Conservation (phyloP, 2,329 filamentous ascomycete species). For the Aspergillus oerlinghausenensis region DNA sequence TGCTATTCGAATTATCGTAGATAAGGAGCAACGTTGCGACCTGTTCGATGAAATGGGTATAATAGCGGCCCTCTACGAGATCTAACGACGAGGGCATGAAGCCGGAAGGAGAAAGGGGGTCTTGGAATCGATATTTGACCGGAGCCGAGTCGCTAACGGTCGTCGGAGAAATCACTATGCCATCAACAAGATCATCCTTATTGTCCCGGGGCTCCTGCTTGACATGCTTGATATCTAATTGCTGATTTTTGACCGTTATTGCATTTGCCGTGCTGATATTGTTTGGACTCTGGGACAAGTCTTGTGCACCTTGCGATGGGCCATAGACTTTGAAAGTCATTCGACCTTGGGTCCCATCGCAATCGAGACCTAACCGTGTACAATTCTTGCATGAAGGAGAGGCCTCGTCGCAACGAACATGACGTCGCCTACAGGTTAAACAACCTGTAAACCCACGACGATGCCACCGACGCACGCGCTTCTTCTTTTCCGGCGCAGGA, state of each 20-base stretch:
- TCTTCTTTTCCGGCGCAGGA: slow-evolving; percentile 20
- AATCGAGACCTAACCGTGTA: slow-evolving; percentile 29
- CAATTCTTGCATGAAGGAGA: slow-evolving; percentile 37
- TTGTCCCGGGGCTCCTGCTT: slow-evolving; percentile 10
- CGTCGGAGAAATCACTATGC: slow-evolving; percentile 24
- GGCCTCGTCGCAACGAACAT: slow-evolving; percentile 36
- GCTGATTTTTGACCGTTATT: not conserved
- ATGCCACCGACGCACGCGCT: slow-evolving; percentile 37
- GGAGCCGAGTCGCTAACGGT: slow-evolving; percentile 14
- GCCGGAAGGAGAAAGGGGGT: slow-evolving; percentile 16
- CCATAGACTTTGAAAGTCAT: slow-evolving; percentile 38
- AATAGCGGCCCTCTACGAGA: slow-evolving; percentile 29
- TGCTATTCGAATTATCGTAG: slow-evolving; percentile 33
- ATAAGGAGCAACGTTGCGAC: slow-evolving; percentile 32
- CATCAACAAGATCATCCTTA: slow-evolving; percentile 12
- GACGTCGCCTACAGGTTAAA: slow-evolving; percentile 37
- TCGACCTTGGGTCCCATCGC: slow-evolving; percentile 30
- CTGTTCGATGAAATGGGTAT: slow-evolving; percentile 31
- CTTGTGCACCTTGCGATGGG: slow-evolving; percentile 19
- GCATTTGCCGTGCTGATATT: not conserved
- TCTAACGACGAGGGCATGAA: slow-evolving; percentile 17
- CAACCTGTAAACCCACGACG: slow-evolving; percentile 41
- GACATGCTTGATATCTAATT: slow-evolving; percentile 3
- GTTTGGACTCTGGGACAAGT: slow-evolving; percentile 2
- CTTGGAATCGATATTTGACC: slow-evolving; percentile 23